phyloP scores from a whole-genome alignment of 139 green algal species.

The Gonium pectorale region DNA sequence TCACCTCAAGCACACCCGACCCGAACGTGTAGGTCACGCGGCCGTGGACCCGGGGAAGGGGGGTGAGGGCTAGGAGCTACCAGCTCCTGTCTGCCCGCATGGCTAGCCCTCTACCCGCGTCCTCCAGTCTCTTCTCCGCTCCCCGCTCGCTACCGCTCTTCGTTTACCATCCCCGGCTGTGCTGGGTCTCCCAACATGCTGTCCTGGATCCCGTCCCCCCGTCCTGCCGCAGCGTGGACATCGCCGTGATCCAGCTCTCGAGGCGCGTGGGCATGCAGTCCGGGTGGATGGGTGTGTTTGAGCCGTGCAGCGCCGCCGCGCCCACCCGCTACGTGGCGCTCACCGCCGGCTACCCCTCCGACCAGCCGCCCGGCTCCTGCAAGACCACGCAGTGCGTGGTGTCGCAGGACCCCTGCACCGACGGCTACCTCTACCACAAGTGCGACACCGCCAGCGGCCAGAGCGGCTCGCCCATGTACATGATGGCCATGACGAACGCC shows the following conservation, averaged over 20 bases:
- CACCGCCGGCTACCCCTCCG: slow-evolving; percentile 56
- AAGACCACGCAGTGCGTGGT: slow-evolving; percentile 48
- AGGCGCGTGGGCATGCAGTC: slow-evolving; percentile 43
- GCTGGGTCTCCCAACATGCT: too few relatives aligned
- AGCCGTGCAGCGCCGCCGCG: slow-evolving; percentile 46
- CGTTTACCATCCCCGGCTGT: too few relatives aligned
- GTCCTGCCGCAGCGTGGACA: slow-evolving; percentile 38
- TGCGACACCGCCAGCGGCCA: slow-evolving; percentile 44
- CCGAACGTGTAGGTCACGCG: slow-evolving; percentile 35
- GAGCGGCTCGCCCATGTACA: slow-evolving; percentile 40
- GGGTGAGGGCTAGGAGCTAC: too few relatives aligned
- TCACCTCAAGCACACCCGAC: neutral
- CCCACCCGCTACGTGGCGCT: slow-evolving; percentile 26
- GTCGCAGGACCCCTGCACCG: slow-evolving; percentile 32
- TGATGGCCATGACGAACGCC: slow-evolving; percentile 14
- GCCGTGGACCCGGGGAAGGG: too few relatives aligned
- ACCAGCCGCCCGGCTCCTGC: slow-evolving; percentile 53
- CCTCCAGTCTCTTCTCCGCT: too few relatives aligned
- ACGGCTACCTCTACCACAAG: slow-evolving; percentile 43
- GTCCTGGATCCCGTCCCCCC: too few relatives aligned
- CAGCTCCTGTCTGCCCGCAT: too few relatives aligned
- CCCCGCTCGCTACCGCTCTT: too few relatives aligned
- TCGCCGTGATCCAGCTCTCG: slow-evolving; percentile 53
- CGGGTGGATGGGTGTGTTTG: slow-evolving; percentile 61
- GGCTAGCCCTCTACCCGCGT: too few relatives aligned